A percentile compares a stretch with the other conserved stretches of the same genome.
Conservation (phyloP, 208 protist species). For the Trypanosoma platydactyli region DNA sequence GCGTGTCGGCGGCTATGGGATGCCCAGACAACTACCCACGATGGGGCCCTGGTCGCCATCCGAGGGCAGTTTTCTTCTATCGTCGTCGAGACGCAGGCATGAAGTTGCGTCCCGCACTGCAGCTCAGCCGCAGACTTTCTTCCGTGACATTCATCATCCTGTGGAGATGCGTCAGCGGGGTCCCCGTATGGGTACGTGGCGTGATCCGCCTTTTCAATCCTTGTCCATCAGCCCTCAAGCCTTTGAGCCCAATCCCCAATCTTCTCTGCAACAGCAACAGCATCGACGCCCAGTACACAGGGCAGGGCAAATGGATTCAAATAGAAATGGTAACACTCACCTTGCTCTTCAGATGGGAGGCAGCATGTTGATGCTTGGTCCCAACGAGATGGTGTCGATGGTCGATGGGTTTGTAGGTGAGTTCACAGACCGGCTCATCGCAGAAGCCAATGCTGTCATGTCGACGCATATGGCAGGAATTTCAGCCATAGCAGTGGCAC, state of each 20-base stretch:
- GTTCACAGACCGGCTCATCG: too few species aligned
- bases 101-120: too few species aligned
- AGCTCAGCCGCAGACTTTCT: too few species aligned
- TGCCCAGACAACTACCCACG: too few species aligned
- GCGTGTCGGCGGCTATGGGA: too few species aligned
- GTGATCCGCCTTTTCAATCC: not conserved
- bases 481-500: too few species aligned
- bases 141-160: not conserved
- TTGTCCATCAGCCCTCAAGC: not conserved
- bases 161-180: not conserved
- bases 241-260: not conserved
- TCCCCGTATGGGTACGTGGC: not conserved
- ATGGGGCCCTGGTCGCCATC: too few species aligned
- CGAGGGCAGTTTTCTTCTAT: too few species aligned
- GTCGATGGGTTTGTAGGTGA: not conserved
- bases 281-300: not conserved
- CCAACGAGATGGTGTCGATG: not conserved
- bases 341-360: not conserved
- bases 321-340: not conserved
- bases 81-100: too few species aligned
- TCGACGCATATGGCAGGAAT: too few species aligned
- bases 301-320: not conserved
- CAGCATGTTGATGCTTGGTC: not conserved
- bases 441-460: not conserved
- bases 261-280: not conserved